A percentile compares a stretch with the other conserved stretches of the same genome.
phyloP scores from a whole-genome alignment of 208 protist genomes.

The Trypanosoma grayi region DNA sequence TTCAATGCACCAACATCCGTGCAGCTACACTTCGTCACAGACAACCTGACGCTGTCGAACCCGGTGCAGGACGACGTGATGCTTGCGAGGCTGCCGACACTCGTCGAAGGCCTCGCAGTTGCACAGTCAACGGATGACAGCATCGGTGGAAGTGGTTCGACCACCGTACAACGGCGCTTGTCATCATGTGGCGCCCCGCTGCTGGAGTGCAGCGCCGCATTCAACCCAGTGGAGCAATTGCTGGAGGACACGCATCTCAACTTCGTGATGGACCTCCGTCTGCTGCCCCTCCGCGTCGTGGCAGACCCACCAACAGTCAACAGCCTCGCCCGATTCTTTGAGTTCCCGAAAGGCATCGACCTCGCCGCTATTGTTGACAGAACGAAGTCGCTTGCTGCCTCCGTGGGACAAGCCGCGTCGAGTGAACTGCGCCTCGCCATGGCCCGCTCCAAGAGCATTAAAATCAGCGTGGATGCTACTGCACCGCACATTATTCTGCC shows the following conservation, averaged over 20 bases:
- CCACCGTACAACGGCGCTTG: conserved; percentile 8
- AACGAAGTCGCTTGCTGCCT: conserved; percentile 46
- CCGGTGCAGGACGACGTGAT: conserved; percentile 26
- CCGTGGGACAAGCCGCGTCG: conserved; percentile 55
- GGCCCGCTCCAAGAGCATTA: conserved; percentile 55
- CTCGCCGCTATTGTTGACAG: conserved; percentile 40
- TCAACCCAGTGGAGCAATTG: conserved; percentile 70
- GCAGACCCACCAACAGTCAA: conserved; percentile 65
- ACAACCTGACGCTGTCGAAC: conserved; percentile 76
- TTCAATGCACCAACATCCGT: conserved; percentile 64
- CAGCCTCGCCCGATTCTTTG: conserved; percentile 57
- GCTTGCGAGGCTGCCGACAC: conserved; percentile 20
- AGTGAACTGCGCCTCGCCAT: conserved; percentile 62
- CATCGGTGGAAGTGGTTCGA: conserved; percentile 13
- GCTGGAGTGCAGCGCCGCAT: conserved; percentile 46
- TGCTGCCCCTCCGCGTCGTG: conserved; percentile 76
- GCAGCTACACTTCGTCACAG: conserved; percentile 51
- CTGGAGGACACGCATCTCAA: conserved; percentile 64
- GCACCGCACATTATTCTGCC: conserved; percentile 77
- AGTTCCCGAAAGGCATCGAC: conserved; percentile 56
- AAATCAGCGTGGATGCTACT: conserved; percentile 64
- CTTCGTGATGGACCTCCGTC: conserved; percentile 55
- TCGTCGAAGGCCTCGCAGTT: conserved; percentile 34
- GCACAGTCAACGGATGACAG: conserved; percentile 5
- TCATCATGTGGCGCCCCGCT: conserved; percentile 31